phyloP scores from a whole-genome alignment of 163 green algal species.

The Scenedesmus sp. region DNA sequence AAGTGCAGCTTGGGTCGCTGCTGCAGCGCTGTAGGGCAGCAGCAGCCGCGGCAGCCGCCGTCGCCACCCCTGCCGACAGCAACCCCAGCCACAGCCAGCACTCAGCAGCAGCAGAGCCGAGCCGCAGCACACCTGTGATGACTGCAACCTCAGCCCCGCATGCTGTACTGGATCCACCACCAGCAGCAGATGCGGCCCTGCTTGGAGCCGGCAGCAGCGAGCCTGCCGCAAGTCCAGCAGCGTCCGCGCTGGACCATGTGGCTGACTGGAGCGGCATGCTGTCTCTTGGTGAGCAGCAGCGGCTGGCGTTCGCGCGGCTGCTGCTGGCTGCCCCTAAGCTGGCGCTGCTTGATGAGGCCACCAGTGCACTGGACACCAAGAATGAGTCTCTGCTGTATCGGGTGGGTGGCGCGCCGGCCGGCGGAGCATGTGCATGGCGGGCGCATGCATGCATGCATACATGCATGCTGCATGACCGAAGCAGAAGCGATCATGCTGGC shows the following conservation, averaged over 20 bases:
- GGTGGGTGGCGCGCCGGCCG: background rate
- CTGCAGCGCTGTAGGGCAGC: slow-evolving; percentile 25
- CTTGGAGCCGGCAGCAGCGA: background rate
- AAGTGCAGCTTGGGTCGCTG: slow-evolving; percentile 57
- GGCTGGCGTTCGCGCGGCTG: slow-evolving; percentile 89
- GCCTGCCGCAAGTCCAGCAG: background rate
- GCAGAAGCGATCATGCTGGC: background rate
- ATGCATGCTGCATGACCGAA: background rate
- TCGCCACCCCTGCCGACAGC: background rate
- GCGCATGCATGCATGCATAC: no score
- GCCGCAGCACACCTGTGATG: slow-evolving; percentile 26
- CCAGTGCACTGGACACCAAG: slow-evolving; percentile 78
- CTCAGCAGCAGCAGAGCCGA: slow-evolving; percentile 15
- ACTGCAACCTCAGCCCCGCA: slow-evolving; percentile 35
- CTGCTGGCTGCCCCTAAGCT: slow-evolving; percentile 77
- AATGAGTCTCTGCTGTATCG: slow-evolving; percentile 82
- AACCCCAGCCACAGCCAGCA: background rate
- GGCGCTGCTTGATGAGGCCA: slow-evolving; percentile 79
- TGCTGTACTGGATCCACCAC: background rate
- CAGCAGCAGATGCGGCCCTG: background rate
- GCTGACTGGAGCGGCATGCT: slow-evolving; percentile 51
- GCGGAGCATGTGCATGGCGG: background rate
- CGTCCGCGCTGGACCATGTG: slow-evolving; percentile 43
- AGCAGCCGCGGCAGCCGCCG: slow-evolving; percentile 16
- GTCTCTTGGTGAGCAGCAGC: slow-evolving; percentile 90